These are phyloP conservation scores for Fusarium oxysporum DNA, from an alignment of 2,329 filamentous ascomycete species.

Conservation along the genomic window DNA sequence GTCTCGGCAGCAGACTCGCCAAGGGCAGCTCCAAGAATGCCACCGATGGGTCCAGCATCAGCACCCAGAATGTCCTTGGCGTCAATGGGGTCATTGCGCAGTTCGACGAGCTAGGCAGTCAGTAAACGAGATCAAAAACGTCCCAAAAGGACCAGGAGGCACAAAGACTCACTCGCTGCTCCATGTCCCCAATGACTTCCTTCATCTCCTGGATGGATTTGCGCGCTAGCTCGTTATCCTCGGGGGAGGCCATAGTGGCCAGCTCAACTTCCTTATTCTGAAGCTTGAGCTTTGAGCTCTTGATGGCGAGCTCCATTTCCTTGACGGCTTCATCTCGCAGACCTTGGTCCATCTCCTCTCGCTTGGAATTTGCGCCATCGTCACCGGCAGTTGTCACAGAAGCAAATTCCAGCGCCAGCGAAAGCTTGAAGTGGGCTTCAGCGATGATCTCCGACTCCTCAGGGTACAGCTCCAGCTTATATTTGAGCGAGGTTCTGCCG, in stretches of 20 bases:
- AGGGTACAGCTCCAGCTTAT: slow-evolving; percentile 83
- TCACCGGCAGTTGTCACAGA: slow-evolving; percentile 75
- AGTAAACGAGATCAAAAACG: neutral
- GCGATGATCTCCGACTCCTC: slow-evolving; percentile 87
- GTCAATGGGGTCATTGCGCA: slow-evolving; percentile 69
- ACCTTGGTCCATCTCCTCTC: slow-evolving; percentile 70
- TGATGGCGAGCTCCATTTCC: slow-evolving; percentile 80
- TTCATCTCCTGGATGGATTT: slow-evolving; percentile 77
- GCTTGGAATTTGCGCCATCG: slow-evolving; percentile 59
- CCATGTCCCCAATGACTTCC: slow-evolving; percentile 83
- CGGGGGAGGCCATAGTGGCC: slow-evolving; percentile 69
- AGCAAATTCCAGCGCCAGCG: slow-evolving; percentile 92
- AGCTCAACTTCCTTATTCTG: slow-evolving; percentile 76
- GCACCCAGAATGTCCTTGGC: slow-evolving; percentile 54
- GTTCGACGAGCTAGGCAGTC: slow-evolving; percentile 70
- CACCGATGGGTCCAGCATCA: slow-evolving; percentile 60
- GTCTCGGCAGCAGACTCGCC: slow-evolving; percentile 72
- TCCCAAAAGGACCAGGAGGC: neutral
- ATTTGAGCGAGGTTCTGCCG: slow-evolving; percentile 78
- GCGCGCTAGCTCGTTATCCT: slow-evolving; percentile 73
- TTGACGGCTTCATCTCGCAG: slow-evolving; percentile 77
- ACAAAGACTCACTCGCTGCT: slow-evolving; percentile 71
- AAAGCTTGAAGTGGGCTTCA: slow-evolving; percentile 96
- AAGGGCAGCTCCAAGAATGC: slow-evolving; percentile 72
- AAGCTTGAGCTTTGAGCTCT: slow-evolving; percentile 77